Evolutionary conservation across 2,329 filamentous ascomycete species (phyloP), one percentile per base, ranked within the genome.

Genomic region (Calonectria pseudoturangicola): DNA sequence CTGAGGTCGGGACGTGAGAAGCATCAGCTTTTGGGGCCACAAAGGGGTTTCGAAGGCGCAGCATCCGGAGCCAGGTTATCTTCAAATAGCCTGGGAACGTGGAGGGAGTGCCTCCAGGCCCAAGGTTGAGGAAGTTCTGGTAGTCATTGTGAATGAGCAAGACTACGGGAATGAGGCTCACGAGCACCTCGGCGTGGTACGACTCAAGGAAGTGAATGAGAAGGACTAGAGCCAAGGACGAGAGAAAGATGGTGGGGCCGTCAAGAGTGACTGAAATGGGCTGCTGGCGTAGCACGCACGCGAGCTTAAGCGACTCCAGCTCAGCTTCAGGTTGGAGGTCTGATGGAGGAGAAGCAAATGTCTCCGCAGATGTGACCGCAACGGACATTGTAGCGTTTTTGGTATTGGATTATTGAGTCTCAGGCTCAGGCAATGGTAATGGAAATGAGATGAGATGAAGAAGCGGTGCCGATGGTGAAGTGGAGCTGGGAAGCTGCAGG

Each of bases 81-180:
- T 91, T 90, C 30, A 95, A 84, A 83, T 96, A 97, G 75, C 94
- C 95, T 6, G 84, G 75, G 50, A 94, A 89, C 0, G 93, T 97
- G 3, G 92, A 89, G 0, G 95, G 94, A 0, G 94, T 96, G 71
- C 95, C 95, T 28, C 95, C 95, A 0, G 94, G 94, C 0, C 95
- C 95, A 25, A 97, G 91, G 47, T 90, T 90, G 75, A 96, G 86
- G 84, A 95, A 97, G 81, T 92, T 93, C 66, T 88, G 86, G 84
- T 95, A 97, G 86, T 96, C 94, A 80, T 91, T 90, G 80, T 91
- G 90, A 77, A 94, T 83, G 72, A 89, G 85, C 8, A 90, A 81
- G 36, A 86, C 74, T 30, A 87, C 60, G 1, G 89, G 89, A 9
- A 88, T 81, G n/a, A 89, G 76, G 25, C 87, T 80, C 64, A 92